phyloP scores from a whole-genome alignment of 805 yeast genomes.

The Tetrapisispora iriomotensis region DNA sequence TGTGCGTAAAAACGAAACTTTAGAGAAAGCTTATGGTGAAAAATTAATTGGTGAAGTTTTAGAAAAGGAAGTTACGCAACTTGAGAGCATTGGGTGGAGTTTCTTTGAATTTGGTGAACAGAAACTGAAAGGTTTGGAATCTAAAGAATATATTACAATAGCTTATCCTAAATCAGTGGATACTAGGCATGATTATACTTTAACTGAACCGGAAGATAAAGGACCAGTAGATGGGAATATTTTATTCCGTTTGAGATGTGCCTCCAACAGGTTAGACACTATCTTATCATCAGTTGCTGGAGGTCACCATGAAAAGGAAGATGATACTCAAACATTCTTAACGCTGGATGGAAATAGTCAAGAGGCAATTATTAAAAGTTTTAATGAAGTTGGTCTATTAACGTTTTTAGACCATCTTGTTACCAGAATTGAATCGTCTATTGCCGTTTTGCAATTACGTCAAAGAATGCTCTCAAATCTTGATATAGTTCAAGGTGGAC shows the following conservation, averaged over 20 bases:
- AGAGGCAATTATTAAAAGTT: constrained; percentile 12
- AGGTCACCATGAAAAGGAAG: constrained; percentile 22
- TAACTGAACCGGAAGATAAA: constrained; percentile 23
- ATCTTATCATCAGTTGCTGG: constrained; percentile 44
- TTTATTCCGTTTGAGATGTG: constrained; percentile 42
- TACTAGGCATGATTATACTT: constrained; percentile 44
- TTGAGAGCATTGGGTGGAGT: constrained; percentile 61
- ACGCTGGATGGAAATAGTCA: constrained; percentile 15
- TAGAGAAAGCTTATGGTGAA: constrained; percentile 34
- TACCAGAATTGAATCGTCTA: constrained; percentile 58
- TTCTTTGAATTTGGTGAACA: constrained; percentile 70
- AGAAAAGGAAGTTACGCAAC: constrained; percentile 52
- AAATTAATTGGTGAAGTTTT: constrained; percentile 44
- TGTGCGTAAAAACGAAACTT: constrained; percentile 17
- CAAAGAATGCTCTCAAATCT: constrained; percentile 25
- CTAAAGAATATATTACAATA: constrained; percentile 77
- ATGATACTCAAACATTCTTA: constrained; percentile 3
- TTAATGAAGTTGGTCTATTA: constrained; percentile 36
- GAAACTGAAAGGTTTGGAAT: constrained; percentile 88
- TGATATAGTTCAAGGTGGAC: constrained; percentile 5
- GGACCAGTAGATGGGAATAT: constrained; percentile 30
- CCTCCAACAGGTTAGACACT: constrained; percentile 49
- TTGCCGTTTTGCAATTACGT: constrained; percentile 36
- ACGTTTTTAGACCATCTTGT: constrained; percentile 54
- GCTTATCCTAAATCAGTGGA: constrained; percentile 60